Evolutionary conservation across 768 basidiomycete species (phyloP).

Genomic region (Calvatia gigantea): DNA sequence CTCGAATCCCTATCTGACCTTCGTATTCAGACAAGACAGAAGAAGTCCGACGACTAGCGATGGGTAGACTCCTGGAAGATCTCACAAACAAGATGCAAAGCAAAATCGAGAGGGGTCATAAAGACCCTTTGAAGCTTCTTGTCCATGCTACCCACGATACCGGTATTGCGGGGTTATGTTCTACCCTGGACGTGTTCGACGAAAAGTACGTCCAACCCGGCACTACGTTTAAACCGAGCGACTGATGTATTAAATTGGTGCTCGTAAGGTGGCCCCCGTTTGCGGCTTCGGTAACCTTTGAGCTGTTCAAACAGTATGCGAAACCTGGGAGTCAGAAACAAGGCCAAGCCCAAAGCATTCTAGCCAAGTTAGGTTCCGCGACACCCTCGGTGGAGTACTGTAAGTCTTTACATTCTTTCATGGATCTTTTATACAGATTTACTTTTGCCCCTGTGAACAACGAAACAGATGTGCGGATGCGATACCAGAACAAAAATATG

Average conservation of each 20-base stretch:
- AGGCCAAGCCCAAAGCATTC: slow-evolving; percentile 32
- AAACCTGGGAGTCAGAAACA: not conserved
- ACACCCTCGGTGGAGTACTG: slow-evolving; percentile 21
- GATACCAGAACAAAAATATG: slow-evolving; percentile 69
- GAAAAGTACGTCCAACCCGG: slow-evolving; percentile 42
- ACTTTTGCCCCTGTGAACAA: not conserved
- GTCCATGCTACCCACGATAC: slow-evolving; percentile 76
- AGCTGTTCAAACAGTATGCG: slow-evolving; percentile 52
- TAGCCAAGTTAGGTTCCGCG: slow-evolving; percentile 32
- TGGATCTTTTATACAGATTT: not conserved
- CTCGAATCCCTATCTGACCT: not conserved
- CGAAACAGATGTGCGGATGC: slow-evolving; percentile 60
- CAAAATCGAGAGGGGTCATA: slow-evolving; percentile 42
- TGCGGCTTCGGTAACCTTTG: slow-evolving; percentile 70
- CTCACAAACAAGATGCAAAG: slow-evolving; percentile 58
- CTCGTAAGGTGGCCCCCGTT: slow-evolving; percentile 66
- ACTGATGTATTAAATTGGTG: not conserved
- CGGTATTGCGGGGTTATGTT: slow-evolving; percentile 57
- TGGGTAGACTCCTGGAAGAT: slow-evolving; percentile 72
- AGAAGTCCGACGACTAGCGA: slow-evolving; percentile 71
- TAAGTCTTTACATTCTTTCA: slow-evolving; percentile 18
- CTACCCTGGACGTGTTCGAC: slow-evolving; percentile 71
- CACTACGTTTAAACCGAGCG: no score
- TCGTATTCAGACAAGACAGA: slow-evolving; percentile 56
- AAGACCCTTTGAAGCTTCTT: slow-evolving; percentile 57